Base-by-base conservation (phyloP, 352 stramenopile genomes). In the Peronospora farinosa region DNA sequence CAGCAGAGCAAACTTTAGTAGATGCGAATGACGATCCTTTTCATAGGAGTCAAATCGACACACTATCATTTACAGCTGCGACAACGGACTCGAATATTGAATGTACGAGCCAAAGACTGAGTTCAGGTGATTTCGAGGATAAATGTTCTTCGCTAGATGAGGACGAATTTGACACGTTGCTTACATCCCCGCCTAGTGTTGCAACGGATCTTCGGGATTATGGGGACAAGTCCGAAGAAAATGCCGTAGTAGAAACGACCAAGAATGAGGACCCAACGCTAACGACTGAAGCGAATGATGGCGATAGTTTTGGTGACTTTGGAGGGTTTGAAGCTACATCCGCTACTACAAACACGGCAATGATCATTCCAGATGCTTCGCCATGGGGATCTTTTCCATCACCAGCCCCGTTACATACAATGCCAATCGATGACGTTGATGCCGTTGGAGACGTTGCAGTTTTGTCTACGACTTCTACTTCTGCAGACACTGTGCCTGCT, bases 301-400 rank as follows among this genome's bases (percentile, higher is more conserved):
- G 57, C 25, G 69, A 69, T 10, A 56, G 68, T 41, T 79, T 82
- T 57, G 69, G 58, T 11, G 60, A 68, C 17, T 83, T 83, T 48
- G 58, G 47, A 30, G 47, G 51, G 2, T 60, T 65, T 47, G 45
- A 40, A 57, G 40, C 23, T 30, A 15, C 36, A 40, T n/a, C 27
- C 10, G 8, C 32, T 3, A 10, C 46, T 42, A 40, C 32, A 13
- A 11, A 12, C 12, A 59, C 15, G 13, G 19, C 40, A 25, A n/a
- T 25, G n/a, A 33, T 36, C 16, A 31, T 47, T 15, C 41, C 61
- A 27, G 23, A 52, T 17, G 35, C 19, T n/a, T 53, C 47, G 21
- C 21, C 43, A 1, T 67, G 43, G 51, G 44, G 40, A 23, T 49
- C 62, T 8, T 54, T 46, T 17, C 40, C 51, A 31, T 40, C 36